phyloP scores from a whole-genome alignment of 305 asterid genomes.

The Rubia balearica region DNA sequence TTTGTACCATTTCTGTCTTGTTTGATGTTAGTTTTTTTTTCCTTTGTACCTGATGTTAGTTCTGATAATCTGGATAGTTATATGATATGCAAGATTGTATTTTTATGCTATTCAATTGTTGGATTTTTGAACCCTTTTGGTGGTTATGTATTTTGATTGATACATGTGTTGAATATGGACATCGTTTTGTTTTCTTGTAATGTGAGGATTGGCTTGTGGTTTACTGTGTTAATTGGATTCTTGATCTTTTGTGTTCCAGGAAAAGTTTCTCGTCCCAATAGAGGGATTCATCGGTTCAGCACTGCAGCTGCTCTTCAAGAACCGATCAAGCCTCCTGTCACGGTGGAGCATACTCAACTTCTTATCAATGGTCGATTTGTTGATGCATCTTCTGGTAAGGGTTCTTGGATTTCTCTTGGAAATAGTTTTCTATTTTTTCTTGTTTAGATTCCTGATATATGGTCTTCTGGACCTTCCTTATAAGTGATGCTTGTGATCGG shows the following conservation, averaged over 20 bases:
- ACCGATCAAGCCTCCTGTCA: constrained; percentile 77
- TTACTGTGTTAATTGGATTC: neutral
- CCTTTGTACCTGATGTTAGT: too few species aligned
- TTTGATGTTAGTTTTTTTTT: constrained; percentile 27
- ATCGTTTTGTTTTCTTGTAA: neutral
- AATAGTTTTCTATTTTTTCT: neutral
- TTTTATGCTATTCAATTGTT: neutral
- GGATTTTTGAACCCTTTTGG: neutral
- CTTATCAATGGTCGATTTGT: constrained; percentile 86
- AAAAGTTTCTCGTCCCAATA: constrained; percentile 28
- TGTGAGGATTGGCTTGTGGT: constrained; percentile 2
- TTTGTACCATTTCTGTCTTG: neutral
- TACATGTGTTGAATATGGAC: neutral
- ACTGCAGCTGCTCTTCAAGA: constrained; percentile 72
- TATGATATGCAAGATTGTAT: neutral
- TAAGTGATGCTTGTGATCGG: too few species aligned
- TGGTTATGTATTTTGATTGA: neutral
- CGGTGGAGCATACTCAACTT: constrained; percentile 64
- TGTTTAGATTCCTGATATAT: too few species aligned
- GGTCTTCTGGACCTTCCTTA: too few species aligned
- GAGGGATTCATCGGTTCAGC: constrained; percentile 47
- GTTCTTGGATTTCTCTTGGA: constrained; percentile 3
- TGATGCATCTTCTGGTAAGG: constrained; percentile 86
- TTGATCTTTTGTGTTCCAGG: constrained; percentile 32
- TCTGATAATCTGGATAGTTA: too few species aligned